Conservation (phyloP, 2,329 filamentous ascomycete species). For the Xylaria sp. region DNA sequence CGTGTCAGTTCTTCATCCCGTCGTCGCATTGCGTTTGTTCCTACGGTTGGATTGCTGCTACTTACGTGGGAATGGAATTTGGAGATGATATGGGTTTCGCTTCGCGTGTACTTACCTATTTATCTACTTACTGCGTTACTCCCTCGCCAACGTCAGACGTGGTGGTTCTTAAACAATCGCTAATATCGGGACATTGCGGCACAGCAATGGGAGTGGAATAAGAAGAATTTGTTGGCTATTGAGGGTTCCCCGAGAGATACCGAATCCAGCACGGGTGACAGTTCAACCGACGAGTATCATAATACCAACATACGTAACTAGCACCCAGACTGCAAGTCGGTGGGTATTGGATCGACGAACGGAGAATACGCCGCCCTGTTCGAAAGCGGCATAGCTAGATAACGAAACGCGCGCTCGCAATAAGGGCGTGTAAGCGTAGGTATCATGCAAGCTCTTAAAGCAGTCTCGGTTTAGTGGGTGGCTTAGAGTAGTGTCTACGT, state of each 20-base stretch:
- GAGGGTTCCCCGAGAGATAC: neutral
- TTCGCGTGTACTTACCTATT: neutral
- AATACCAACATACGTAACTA: neutral
- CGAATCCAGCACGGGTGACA: neutral
- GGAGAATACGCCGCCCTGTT: neutral
- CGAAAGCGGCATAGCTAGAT: neutral
- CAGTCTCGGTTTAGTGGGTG: slow-evolving; percentile 10
- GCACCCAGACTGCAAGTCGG: neutral
- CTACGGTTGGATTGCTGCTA: too few relatives aligned
- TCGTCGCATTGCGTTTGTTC: too few relatives aligned
- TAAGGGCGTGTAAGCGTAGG: neutral
- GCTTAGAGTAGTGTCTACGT: neutral
- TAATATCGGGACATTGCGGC: neutral
- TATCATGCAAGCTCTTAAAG: slow-evolving; percentile 33
- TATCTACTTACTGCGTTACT: neutral
- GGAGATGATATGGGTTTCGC: neutral
- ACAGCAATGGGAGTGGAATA: neutral
- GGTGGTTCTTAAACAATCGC: neutral
- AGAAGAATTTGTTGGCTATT: neutral
- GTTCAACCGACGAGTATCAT: neutral
- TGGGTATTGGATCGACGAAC: neutral
- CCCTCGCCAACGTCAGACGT: neutral
- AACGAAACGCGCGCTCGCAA: neutral
- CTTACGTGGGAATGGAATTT: neutral
- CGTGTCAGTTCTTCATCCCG: neutral